A percentile compares a stretch with the other conserved stretches of the same genome.
Conservation (phyloP, 768 basidiomycete species). For the Phlegmacium glaucopus region DNA sequence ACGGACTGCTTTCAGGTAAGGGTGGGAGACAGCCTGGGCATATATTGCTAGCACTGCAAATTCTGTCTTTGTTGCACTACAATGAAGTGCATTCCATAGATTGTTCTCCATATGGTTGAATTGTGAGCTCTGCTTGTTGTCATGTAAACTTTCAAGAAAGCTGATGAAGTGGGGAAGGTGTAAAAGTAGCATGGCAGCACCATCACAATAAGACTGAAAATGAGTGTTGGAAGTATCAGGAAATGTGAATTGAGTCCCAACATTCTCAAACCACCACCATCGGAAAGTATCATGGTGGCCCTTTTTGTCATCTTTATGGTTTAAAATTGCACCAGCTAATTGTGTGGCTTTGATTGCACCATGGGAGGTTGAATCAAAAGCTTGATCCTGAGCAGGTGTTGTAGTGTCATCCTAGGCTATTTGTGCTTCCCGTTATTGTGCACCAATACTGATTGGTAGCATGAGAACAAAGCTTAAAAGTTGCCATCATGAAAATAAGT, state of each 20-base stretch:
- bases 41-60: constrained; percentile 23
- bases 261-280: no score
- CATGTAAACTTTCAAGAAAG: constrained; percentile 16
- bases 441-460: no score
- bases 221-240: no score
- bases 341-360: constrained; percentile 7
- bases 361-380: not conserved
- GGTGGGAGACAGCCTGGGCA: no score
- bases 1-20: no score
- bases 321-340: constrained; percentile 11
- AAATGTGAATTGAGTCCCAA: no score
- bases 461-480: no score
- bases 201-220: no score
- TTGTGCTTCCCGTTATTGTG: no score
- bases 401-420: no score
- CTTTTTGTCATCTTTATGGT: constrained; percentile 11
- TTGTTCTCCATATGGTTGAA: constrained; percentile 24
- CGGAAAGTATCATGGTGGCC: constrained; percentile 10
- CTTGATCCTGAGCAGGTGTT: constrained; percentile 2
- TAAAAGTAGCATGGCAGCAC: constrained; percentile 17
- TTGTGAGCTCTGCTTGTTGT: constrained; percentile 21
- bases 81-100: constrained; percentile 21
- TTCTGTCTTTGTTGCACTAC: constrained; percentile 24
- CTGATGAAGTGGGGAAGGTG: constrained; percentile 17
- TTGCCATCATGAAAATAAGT: no score